Evolutionary conservation across 441 rosid genomes (phyloP), one percentile per base, ranked within the genome.

Genomic region (Macaranga tanarius): DNA sequence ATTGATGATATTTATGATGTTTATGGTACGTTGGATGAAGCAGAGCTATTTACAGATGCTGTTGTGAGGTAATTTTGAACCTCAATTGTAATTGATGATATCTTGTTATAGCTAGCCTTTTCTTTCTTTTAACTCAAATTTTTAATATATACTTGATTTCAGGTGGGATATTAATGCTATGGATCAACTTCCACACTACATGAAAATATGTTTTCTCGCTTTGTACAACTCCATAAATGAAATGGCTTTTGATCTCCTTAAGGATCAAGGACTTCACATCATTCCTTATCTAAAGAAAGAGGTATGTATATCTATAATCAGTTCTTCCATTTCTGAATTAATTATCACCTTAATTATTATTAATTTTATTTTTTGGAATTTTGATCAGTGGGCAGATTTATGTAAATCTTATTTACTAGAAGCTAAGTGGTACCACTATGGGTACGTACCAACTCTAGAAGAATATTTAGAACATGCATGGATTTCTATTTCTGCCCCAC

Each of bases 111-210:
- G 38, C 38, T 34, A 5, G 38, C 38, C 38, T 34, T 34, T 34
- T 34, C 38, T 34, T 34, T 34, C 38, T 34, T 34, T 34, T 34
- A 34, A 34, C 38, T 34, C 38, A 34, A 34, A 34, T 4, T 34
- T 34, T 34, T 34, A 34, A 34, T 34, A 34, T 4, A 34, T 34
- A n/a, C 25, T 5, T 51, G 9, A 62, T 25, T 38, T 13, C 64
- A 82, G 85, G 40, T 76, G 80, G 80, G 82, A 81, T 54, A 10
- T 73, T 42, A 56, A 67, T 55, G 74, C 69, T 4, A 22, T 75
- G 8, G 72, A 75, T 6, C 40, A 38, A 10, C 77, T 84, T 65
- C 85, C 85, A 10, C 23, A 78, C 12, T 80, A 78, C 22, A 82
- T 84, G 84, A 73, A 78, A 70, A 44, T 71, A 12, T 75, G 69